phyloP scores from a whole-genome alignment of 495 filamentous ascomycete species.

The Podospora comata region DNA sequence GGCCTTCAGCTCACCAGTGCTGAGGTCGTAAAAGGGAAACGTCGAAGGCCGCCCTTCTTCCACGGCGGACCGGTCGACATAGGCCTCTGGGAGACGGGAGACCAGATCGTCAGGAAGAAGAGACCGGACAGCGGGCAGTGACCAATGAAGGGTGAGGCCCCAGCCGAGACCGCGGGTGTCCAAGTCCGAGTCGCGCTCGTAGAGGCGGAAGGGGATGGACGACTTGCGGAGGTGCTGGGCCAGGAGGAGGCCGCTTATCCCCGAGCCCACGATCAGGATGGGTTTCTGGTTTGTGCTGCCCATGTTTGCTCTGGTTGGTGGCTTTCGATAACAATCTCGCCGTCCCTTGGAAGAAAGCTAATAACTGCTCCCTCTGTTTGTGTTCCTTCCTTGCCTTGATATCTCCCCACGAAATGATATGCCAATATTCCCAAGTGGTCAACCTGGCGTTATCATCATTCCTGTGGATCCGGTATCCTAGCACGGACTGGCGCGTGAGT shows the following conservation, averaged over 20 bases:
- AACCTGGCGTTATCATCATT: neutral
- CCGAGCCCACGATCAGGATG: conserved; percentile 55
- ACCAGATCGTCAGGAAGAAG: conserved; percentile 51
- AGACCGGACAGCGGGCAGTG: conserved; percentile 46
- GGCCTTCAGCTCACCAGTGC: conserved; percentile 41
- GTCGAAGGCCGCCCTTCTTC: conserved; percentile 20
- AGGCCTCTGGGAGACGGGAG: conserved; percentile 46
- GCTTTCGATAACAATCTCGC: neutral
- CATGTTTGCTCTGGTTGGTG: conserved; percentile 13
- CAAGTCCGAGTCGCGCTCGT: conserved; percentile 52
- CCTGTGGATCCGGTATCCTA: neutral
- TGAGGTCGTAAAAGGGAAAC: conserved; percentile 55
- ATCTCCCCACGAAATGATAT: neutral
- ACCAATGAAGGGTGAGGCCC: conserved; percentile 61
- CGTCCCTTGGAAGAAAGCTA: neutral
- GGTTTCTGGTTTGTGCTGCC: conserved; percentile 12
- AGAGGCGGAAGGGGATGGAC: conserved; percentile 45
- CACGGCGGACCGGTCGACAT: conserved; percentile 39
- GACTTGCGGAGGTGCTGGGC: conserved; percentile 54
- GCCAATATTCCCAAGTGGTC: neutral
- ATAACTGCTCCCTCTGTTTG: neutral
- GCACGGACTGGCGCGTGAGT: no score
- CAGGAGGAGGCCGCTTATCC: conserved; percentile 57
- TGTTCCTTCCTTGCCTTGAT: neutral
- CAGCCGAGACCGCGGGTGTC: conserved; percentile 51